Base-by-base conservation (phyloP, 2,329 filamentous ascomycete species). In the Phyllosticta capitalensis region DNA sequence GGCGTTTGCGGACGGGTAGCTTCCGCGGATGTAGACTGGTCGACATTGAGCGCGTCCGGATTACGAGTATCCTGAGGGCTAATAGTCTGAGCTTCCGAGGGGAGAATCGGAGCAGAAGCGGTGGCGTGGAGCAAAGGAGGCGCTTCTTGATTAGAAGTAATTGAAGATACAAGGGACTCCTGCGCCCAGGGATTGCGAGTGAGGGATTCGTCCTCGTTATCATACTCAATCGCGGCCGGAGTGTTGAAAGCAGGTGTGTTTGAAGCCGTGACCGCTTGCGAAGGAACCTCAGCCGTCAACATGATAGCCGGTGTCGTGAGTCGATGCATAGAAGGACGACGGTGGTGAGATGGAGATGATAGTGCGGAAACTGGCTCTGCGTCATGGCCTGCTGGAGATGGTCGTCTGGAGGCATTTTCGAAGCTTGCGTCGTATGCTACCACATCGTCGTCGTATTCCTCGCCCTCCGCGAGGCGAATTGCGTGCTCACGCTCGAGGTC, bases 91-190 rank as follows among this genome's bases (percentile, higher is more conserved):
- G 58, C 58, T 54, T 63, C 62, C 7, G 62, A 63, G 10, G 64
- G 64, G n/a, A 66, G 62, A 56, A 65, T 60, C n/a, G 64, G 72
- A 12, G 64, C 63, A 1, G 72, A 72, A 22, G 64, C 63, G 1
- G 69, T 65, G 2, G 70, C 62, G 14, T 69, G 66, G 24, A 70
- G 66, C 4, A 68, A 64, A 1, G 68, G 66, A 9, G 60, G 57
- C 1, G 64, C 60, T 1, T 65, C 52, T 26, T 28, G 50, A 21
- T 12, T 9, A 7, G 14, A 14, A 22, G 30, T 53, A 50, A 58
- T 51, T 30, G 21, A 53, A 7, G 56, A 58, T 14, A 58, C 53
- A 33, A 58, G 20, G 12, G 50, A 58, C 20, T 52, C 54, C 5
- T 26, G 19, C 19, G 58, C 58, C 58, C 58, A 62, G 53, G 38